phyloP scores from a whole-genome alignment of 495 filamentous ascomycete species.

The Apiosordaria backusii region DNA sequence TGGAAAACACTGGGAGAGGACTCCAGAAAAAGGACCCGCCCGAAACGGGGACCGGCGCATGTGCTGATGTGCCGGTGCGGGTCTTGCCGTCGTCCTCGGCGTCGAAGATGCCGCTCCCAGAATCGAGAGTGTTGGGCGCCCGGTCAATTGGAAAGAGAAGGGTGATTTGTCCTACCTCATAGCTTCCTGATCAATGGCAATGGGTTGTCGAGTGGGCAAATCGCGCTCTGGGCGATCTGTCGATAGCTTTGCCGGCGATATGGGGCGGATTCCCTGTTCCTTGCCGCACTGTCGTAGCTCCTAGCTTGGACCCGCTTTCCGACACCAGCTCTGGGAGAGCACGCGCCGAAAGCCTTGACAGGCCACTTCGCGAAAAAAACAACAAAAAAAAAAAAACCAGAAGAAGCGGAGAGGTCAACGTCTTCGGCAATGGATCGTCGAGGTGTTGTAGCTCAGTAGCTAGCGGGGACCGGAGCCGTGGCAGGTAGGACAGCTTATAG shows the following conservation, averaged over 20 bases:
- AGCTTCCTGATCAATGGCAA: constrained; percentile 13
- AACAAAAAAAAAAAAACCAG: background rate
- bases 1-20: background rate
- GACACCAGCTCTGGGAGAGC: background rate
- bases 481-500: background rate
- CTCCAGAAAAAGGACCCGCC: constrained; percentile 7
- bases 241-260: background rate
- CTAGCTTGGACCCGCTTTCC: constrained; percentile 25
- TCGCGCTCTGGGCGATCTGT: constrained; percentile 9
- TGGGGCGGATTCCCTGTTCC: constrained; percentile 20
- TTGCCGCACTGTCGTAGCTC: constrained; percentile 20
- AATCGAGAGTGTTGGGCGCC: background rate
- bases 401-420: background rate
- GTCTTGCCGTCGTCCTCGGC: background rate
- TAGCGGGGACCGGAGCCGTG: background rate
- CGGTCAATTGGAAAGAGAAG: background rate
- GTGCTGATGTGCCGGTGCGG: constrained; percentile 7
- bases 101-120: background rate
- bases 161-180: constrained; percentile 27
- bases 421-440: background rate
- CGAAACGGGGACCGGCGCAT: constrained; percentile 9
- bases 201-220: constrained; percentile 14
- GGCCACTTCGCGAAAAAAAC: background rate
- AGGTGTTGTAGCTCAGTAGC: background rate
- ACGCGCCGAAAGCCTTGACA: background rate